Conservation (phyloP, 2,329 filamentous ascomycete genomes). For the Endothia cerciana region DNA sequence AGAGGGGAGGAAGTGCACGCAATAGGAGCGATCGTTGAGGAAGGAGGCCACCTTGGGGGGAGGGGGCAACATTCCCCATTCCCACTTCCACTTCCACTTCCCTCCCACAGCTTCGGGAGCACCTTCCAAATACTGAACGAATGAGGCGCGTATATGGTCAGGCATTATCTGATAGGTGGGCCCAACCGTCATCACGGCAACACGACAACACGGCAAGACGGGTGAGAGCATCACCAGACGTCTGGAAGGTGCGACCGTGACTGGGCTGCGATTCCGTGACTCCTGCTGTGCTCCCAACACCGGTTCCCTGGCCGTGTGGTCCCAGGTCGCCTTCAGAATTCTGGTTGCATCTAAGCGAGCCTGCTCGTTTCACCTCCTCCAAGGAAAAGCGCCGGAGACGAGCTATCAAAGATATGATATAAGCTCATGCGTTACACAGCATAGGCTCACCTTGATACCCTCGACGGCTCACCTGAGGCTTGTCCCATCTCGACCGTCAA, state of each 20-base stretch:
- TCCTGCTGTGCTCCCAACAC: constrained; percentile 3
- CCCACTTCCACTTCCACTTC: neutral
- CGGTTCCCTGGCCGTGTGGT: neutral
- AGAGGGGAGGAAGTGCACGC: neutral
- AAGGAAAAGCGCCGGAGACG: neutral
- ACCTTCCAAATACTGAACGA: neutral
- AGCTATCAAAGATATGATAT: neutral
- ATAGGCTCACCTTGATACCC: neutral
- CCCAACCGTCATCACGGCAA: neutral
- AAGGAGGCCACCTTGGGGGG: neutral
- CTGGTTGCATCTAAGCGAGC: neutral
- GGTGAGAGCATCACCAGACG: constrained; percentile 15
- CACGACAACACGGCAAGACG: neutral
- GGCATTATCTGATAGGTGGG: neutral
- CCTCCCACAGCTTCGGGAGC: neutral
- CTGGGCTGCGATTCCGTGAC: neutral
- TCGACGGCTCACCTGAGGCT: too few relatives aligned
- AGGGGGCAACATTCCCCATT: neutral
- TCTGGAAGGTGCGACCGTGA: constrained; percentile 3
- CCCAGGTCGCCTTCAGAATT: neutral
- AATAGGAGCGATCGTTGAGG: neutral
- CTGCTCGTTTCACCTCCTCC: neutral
- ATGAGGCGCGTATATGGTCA: neutral
- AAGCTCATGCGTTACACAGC: neutral
- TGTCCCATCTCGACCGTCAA: neutral